Evolutionary conservation across 345 rosid species (phyloP), one percentile per base, ranked within the genome.

Genomic region (Rubroshorea leprosula): DNA sequence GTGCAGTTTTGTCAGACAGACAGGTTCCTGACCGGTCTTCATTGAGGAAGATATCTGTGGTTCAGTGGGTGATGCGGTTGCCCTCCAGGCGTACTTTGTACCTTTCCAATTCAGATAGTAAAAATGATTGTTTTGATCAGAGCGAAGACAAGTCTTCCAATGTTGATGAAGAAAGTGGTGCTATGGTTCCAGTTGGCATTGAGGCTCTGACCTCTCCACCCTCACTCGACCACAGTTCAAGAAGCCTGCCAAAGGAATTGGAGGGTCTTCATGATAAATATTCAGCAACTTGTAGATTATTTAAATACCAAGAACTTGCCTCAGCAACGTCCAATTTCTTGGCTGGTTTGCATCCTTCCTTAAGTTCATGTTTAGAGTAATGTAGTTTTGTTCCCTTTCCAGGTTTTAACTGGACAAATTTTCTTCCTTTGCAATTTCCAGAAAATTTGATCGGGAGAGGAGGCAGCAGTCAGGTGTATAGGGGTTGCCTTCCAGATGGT

Each of bases 391-490:
- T 24, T 17, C n/a, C n/a, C 58, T 20, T 51, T 55, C 38, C 43
- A n/a, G 44, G 38, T 53, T 48, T 17, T 69, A 46, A 60, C 27
- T n/a, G n/a, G n/a, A n/a, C n/a, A n/a, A n/a, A n/a, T n/a, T n/a
- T n/a, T n/a, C 19, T 57, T 43, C 35, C 50, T 51, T 69, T 64
- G 9, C 17, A 25, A 56, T 72, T 76, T 76, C n/a, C 79, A 93
- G 96, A 82, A 59, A 85, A 90, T 70, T 47, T 93, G 75, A 74
- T 93, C 15, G 99, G 99, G 29, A 87, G 74, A 80, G 99, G 99
- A 43, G 99, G 99, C 39, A 86, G 87, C 63, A 85, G 99, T 64
- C 78, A 76, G 60, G 97, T 94, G 50, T 94, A 87, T 63, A 80
- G 71, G 76, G 99, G 99, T 31, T 73, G 77, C 52, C 78, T 94